Conservation (phyloP, 306 rosid genomes). For the Oemleria cerasiformis region DNA sequence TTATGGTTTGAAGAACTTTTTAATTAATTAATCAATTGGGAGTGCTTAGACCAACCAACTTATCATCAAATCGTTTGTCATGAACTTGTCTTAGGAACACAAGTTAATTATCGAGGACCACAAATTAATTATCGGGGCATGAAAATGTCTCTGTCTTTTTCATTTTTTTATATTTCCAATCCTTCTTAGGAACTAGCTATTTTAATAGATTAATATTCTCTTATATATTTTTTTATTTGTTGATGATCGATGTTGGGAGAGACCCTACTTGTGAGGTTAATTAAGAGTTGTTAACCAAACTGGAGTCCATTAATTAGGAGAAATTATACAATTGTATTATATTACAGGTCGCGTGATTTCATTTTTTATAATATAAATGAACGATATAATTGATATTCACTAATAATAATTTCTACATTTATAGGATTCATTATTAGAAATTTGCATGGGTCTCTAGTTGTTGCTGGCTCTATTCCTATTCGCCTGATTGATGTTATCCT, state of each 20-base stretch:
- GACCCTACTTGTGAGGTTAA: conserved; percentile 12
- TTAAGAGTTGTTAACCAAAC: conserved; percentile 23
- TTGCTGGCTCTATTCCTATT: too few species aligned
- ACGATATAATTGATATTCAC: too few species aligned
- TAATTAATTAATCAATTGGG: not conserved
- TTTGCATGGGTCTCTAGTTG: too few species aligned
- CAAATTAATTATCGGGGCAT: too few species aligned
- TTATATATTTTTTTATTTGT: not conserved
- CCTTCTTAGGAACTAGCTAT: not conserved
- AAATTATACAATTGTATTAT: not conserved
- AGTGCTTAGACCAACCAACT: conserved; percentile 3
- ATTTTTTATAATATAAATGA: too few species aligned
- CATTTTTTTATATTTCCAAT: not conserved
- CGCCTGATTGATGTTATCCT: too few species aligned
- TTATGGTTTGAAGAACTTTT: not conserved
- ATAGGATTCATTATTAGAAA: too few species aligned
- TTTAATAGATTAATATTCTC: too few species aligned
- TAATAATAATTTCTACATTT: too few species aligned
- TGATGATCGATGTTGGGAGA: conserved; percentile 15
- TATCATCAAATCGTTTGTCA: not conserved
- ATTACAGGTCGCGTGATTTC: not conserved
- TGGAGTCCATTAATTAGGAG: not conserved
- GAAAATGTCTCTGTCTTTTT: not conserved
- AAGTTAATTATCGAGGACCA: too few species aligned
- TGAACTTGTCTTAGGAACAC: too few species aligned